A percentile compares a stretch with the other conserved stretches of the same genome.
Conservation (phyloP, 202 grass and related monocot species). For the Saccharum hybrid region DNA sequence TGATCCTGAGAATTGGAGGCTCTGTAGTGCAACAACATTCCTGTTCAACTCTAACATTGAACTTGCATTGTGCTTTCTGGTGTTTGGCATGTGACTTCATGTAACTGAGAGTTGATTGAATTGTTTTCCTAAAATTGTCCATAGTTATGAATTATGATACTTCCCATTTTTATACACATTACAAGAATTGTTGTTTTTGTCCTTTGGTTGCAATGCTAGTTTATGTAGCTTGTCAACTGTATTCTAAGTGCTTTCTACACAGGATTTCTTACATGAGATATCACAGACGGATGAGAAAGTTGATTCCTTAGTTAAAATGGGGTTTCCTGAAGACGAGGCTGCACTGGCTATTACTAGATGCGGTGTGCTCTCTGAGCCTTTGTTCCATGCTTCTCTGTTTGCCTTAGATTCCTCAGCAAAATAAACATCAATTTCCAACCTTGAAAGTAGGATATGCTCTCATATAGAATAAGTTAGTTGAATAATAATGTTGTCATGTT, state of each 20-base stretch:
- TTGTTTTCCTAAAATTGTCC: neutral
- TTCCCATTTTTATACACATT: neutral
- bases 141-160: too few species aligned
- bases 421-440: conserved; percentile 7
- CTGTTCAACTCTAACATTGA: conserved; percentile 1
- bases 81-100: conserved; percentile 4
- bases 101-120: neutral
- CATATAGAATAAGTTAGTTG: conserved; percentile 5
- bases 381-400: neutral
- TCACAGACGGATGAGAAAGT: conserved; percentile 59
- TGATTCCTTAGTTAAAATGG: conserved; percentile 64
- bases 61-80: neutral
- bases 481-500: neutral
- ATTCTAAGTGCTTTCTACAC: conserved; percentile 26
- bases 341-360: conserved; percentile 74
- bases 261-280: conserved; percentile 73
- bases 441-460: conserved; percentile 7
- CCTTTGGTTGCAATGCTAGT: neutral
- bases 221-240: neutral
- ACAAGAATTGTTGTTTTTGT: conserved; percentile 9
- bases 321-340: conserved; percentile 64
- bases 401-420: neutral
- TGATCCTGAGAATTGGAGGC: neutral
- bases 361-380: conserved; percentile 51
- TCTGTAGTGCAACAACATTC: neutral